Conservation (phyloP, 2,329 filamentous ascomycete species). For the Grosmannia serpens region DNA sequence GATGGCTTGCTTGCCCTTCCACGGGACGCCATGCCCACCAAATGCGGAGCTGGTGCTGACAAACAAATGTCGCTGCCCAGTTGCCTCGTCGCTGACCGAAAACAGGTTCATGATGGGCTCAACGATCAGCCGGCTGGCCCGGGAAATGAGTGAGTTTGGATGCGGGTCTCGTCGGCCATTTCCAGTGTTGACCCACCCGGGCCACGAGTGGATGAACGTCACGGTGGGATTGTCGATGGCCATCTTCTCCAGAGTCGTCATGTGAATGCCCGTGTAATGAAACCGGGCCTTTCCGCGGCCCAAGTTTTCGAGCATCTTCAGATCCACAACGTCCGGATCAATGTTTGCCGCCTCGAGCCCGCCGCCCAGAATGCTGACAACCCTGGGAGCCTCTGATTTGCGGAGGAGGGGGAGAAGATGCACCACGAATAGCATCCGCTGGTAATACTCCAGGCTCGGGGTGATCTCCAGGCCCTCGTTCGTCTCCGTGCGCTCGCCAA, state of each 20-base stretch:
- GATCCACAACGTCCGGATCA: slow-evolving; percentile 22
- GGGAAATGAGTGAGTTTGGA: slow-evolving; percentile 15
- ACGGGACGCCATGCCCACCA: slow-evolving; percentile 22
- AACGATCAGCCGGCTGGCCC: slow-evolving; percentile 21
- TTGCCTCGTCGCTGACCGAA: slow-evolving; percentile 18
- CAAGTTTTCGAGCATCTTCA: slow-evolving; percentile 22
- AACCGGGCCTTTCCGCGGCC: slow-evolving; percentile 17
- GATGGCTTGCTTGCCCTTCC: slow-evolving; percentile 16
- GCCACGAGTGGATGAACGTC: slow-evolving; percentile 24
- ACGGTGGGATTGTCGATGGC: slow-evolving; percentile 20
- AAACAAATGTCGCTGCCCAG: slow-evolving; percentile 23
- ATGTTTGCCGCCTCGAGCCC: slow-evolving; percentile 19
- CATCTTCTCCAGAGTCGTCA: slow-evolving; percentile 20
- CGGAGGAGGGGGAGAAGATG: slow-evolving; percentile 28
- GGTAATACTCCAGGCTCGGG: slow-evolving; percentile 26
- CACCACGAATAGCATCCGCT: slow-evolving; percentile 27
- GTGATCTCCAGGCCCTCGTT: background rate
- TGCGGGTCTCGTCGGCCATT: slow-evolving; percentile 14
- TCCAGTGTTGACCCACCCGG: slow-evolving; percentile 18
- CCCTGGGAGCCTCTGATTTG: slow-evolving; percentile 17
- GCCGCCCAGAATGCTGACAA: slow-evolving; percentile 23
- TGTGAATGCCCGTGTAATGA: slow-evolving; percentile 21
- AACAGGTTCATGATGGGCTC: slow-evolving; percentile 20
- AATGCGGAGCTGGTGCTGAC: slow-evolving; percentile 23
- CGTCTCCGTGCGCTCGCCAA: slow-evolving; percentile 18